Percentiles rank a stretch among this genome's conserved stretches.
These are phyloP conservation scores for Kalanchoe fedtschenkoi DNA, from an alignment of 164 flowering plant species.

Conservation along the genomic window DNA sequence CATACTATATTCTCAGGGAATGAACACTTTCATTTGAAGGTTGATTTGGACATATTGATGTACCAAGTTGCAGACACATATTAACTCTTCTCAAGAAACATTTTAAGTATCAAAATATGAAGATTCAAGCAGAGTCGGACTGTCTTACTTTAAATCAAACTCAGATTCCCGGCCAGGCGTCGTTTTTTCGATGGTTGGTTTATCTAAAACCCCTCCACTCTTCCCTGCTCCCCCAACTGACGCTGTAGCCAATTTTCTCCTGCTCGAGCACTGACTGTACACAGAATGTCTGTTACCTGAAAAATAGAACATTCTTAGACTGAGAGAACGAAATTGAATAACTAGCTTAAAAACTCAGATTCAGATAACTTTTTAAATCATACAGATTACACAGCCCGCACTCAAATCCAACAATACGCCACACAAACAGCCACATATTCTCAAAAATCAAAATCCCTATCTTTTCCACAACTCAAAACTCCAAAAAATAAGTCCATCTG, in stretches of 20 bases:
- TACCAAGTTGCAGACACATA: no score
- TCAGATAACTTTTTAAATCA: neutral
- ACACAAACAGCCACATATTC: no score
- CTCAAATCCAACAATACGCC: no score
- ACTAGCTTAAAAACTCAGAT: neutral
- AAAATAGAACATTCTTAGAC: neutral
- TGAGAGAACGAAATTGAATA: neutral
- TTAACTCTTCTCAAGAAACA: no score
- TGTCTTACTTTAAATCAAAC: constrained; percentile 34
- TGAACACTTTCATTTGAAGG: no score
- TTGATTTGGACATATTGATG: no score
- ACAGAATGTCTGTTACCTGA: neutral
- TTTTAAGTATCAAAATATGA: no score
- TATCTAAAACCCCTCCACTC: constrained; percentile 33
- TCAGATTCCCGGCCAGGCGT: constrained; percentile 35
- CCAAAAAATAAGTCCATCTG: neutral
- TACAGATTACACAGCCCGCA: neutral
- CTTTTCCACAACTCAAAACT: no score
- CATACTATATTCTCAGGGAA: no score
- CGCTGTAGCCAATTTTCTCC: constrained; percentile 14
- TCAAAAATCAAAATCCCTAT: no score
- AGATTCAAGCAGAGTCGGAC: no score
- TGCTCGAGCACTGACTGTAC: neutral
- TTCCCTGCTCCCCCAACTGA: constrained; percentile 25
- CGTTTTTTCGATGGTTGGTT: constrained; percentile 28